Conservation (phyloP, 2,329 filamentous ascomycete species). For the Colletotrichum camelliae region DNA sequence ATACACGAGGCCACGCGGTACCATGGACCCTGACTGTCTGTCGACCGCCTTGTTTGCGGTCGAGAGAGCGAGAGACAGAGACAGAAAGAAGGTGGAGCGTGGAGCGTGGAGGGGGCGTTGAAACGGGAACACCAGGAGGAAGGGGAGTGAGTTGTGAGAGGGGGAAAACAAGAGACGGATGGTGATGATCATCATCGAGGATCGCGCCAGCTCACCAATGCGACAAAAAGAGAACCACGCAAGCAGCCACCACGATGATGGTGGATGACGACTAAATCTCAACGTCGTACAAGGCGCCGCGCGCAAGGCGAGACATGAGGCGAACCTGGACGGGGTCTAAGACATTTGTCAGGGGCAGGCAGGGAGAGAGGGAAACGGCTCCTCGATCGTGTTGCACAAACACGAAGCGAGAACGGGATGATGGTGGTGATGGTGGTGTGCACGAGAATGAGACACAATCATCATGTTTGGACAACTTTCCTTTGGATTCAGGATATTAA, state of each 20-base stretch:
- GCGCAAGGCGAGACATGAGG: not conserved
- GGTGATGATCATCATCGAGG: not conserved
- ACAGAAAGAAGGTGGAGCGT: not conserved
- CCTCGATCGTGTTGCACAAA: not conserved
- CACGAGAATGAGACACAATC: not conserved
- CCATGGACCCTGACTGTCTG: not conserved
- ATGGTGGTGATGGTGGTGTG: not conserved
- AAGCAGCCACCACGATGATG: not conserved
- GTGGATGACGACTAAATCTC: not conserved
- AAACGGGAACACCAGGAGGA: not conserved
- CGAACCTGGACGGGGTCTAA: not conserved
- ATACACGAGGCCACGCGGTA: not conserved
- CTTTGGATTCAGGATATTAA: constrained; percentile 17
- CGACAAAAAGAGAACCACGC: not conserved
- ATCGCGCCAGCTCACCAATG: not conserved
- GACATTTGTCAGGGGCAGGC: not conserved
- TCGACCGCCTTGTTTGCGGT: not conserved
- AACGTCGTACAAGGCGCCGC: not conserved
- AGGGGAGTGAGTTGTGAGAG: not conserved
- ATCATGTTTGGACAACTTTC: not conserved
- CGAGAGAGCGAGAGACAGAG: not conserved
- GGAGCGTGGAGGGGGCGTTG: not conserved
- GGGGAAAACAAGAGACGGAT: not conserved
- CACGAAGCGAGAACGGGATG: not conserved
- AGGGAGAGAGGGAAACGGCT: not conserved